Conservation (phyloP, 1,139 yeast genomes). For the Zygotorulaspora mrakii region DNA sequence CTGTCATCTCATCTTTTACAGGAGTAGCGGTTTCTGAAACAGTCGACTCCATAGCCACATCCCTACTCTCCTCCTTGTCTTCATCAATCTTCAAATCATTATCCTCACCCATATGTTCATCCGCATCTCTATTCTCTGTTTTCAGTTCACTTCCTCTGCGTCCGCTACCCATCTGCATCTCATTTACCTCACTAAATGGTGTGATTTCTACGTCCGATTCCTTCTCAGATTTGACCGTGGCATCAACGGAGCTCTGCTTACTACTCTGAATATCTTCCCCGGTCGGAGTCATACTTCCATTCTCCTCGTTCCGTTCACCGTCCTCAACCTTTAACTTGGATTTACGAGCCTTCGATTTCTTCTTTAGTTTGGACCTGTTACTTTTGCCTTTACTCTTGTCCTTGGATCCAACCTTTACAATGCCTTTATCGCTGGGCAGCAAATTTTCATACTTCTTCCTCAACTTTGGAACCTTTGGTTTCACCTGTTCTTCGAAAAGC, state of each 20-base stretch:
- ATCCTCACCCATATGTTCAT: no score
- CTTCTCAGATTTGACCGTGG: not conserved
- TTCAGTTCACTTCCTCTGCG: conserved; percentile 9
- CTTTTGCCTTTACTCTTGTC: conserved; percentile 10
- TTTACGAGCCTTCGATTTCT: conserved; percentile 4
- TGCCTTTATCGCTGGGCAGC: conserved; percentile 20
- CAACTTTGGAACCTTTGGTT: conserved; percentile 23
- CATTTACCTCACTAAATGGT: conserved; percentile 13
- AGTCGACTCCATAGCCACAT: conserved; percentile 9
- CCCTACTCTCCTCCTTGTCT: no score
- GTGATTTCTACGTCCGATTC: conserved; percentile 4
- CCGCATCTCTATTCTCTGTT: not conserved
- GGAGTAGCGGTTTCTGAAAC: conserved; percentile 3
- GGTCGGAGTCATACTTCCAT: not conserved
- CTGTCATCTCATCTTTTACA: conserved; percentile 3
- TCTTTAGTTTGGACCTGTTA: conserved; percentile 10
- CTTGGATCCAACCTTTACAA: conserved; percentile 14
- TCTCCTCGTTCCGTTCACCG: conserved; percentile 5
- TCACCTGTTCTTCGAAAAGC: conserved; percentile 49
- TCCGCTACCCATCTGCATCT: conserved; percentile 8
- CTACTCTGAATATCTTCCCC: conserved; percentile 6
- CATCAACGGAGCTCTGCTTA: not conserved
- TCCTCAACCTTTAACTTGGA: conserved; percentile 6
- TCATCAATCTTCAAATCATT: no score
- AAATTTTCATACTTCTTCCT: conserved; percentile 18